These are phyloP conservation scores for Nothophytophthora sp. DNA, from an alignment of 352 stramenopile genomes.

Conservation along the genomic window DNA sequence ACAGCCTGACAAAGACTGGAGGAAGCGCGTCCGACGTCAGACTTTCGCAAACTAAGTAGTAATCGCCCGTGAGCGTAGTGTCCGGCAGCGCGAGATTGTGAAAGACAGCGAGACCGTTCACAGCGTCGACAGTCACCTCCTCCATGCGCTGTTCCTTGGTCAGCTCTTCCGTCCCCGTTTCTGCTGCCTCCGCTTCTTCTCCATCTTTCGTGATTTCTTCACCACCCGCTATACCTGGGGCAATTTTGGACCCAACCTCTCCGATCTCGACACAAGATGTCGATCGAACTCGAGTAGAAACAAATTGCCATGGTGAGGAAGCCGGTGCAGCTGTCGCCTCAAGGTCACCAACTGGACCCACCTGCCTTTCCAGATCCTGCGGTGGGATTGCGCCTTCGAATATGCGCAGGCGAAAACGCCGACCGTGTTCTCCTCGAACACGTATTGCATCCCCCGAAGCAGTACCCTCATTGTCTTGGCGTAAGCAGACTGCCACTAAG, in stretches of 20 bases:
- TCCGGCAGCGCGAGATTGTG: constrained; percentile 27
- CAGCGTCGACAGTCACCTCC: constrained; percentile 20
- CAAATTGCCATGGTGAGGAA: constrained; percentile 29
- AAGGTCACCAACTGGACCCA: background rate
- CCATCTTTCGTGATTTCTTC: background rate
- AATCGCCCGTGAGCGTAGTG: constrained; percentile 29
- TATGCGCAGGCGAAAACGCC: constrained; percentile 34
- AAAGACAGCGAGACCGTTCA: constrained; percentile 29
- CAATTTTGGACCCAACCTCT: too few relatives aligned
- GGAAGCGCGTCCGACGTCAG: constrained; percentile 19
- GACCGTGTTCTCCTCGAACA: constrained; percentile 36
- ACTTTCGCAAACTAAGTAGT: constrained; percentile 47
- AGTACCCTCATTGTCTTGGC: background rate
- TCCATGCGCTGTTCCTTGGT: constrained; percentile 13
- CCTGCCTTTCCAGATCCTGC: background rate
- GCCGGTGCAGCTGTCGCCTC: background rate
- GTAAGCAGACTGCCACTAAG: constrained; percentile 7
- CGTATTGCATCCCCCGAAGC: background rate
- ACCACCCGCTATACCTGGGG: background rate
- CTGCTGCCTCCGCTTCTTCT: background rate
- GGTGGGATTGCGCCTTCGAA: constrained; percentile 31
- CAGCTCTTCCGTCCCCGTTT: background rate
- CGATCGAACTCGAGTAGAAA: background rate
- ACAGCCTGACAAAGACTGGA: constrained; percentile 14
- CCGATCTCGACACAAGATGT: too few relatives aligned